Evolutionary conservation across 306 rosid genomes (phyloP).

Genomic region (Myrica gale): DNA sequence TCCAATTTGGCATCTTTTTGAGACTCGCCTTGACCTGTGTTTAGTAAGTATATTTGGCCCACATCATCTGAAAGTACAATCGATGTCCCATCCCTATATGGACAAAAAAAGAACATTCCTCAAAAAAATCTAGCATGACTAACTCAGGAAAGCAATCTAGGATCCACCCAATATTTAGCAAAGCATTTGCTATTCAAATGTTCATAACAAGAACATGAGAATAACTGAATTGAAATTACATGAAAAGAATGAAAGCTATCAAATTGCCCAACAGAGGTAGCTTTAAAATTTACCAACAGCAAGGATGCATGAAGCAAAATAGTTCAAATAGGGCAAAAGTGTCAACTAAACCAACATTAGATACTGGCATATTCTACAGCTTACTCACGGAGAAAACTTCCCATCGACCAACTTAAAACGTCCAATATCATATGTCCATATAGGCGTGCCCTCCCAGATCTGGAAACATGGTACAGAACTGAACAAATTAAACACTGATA

Average conservation of each 20-base stretch:
- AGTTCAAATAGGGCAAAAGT: not conserved
- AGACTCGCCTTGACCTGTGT: conserved; percentile 88
- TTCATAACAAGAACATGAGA: conserved; percentile 12
- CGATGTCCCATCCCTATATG: conserved; percentile 83
- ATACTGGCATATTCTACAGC: conserved; percentile 20
- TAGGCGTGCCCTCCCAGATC: conserved; percentile 92
- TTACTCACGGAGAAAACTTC: conserved; percentile 85
- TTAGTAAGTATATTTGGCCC: conserved; percentile 82
- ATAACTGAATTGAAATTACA: conserved; percentile 20
- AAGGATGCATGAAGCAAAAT: not conserved
- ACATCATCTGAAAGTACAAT: conserved; percentile 88
- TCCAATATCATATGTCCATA: conserved; percentile 65
- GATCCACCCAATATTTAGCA: not conserved
- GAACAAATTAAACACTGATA: conserved; percentile 17
- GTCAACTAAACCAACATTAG: conserved; percentile 17
- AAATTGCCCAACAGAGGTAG: not conserved
- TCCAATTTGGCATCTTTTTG: conserved; percentile 84
- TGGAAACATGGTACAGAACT: conserved; percentile 40
- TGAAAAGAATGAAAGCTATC: not conserved
- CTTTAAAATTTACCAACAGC: not conserved
- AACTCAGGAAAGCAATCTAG: conserved; percentile 12
- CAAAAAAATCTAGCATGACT: conserved; percentile 8
- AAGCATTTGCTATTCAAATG: conserved; percentile 14
- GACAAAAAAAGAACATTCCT: conserved; percentile 2
- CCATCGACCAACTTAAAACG: conserved; percentile 79